These are phyloP conservation scores for Exophiala phaeomuriformis DNA, from an alignment of 2,329 filamentous ascomycete genomes.

Conservation along the genomic window DNA sequence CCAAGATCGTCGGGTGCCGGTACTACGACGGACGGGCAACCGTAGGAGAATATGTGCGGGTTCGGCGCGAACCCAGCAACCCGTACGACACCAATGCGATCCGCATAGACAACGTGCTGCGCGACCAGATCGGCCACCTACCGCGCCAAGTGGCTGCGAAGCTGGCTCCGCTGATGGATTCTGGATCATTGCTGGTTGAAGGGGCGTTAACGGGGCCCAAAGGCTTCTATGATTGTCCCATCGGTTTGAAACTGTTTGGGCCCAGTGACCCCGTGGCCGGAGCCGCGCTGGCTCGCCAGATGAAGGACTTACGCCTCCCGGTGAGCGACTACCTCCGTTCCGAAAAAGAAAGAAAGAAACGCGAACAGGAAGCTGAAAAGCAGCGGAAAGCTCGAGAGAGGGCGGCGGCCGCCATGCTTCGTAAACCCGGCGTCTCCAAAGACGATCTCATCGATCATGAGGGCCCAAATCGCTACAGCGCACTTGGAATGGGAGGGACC, in stretches of 20 bases:
- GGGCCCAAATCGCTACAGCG: slow-evolving; percentile 31
- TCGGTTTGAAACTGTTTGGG: slow-evolving; percentile 63
- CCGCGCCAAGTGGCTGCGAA: slow-evolving; percentile 61
- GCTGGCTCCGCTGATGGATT: slow-evolving; percentile 54
- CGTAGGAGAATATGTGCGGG: slow-evolving; percentile 55
- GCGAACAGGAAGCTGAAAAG: slow-evolving; percentile 49
- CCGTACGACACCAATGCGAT: slow-evolving; percentile 69
- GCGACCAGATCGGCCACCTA: slow-evolving; percentile 70
- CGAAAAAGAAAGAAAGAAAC: slow-evolving; percentile 50
- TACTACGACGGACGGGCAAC: slow-evolving; percentile 60
- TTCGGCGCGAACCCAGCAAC: slow-evolving; percentile 61
- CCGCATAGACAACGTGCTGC: slow-evolving; percentile 67
- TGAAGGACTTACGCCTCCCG: slow-evolving; percentile 61
- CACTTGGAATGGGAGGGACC: slow-evolving; percentile 27
- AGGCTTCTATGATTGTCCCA: slow-evolving; percentile 62
- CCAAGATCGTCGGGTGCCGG: slow-evolving; percentile 54
- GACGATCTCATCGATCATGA: slow-evolving; percentile 18
- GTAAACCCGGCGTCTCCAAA: slow-evolving; percentile 8
- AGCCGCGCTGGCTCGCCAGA: slow-evolving; percentile 49
- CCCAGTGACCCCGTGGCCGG: slow-evolving; percentile 50
- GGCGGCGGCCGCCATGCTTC: slow-evolving; percentile 16
- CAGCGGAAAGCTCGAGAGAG: slow-evolving; percentile 34
- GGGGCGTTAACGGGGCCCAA: slow-evolving; percentile 62
- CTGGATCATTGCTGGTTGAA: slow-evolving; percentile 57
- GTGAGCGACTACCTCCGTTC: slow-evolving; percentile 44